Evolutionary conservation across 1,284 basidiomycete species (phyloP).

Genomic region (Heterobasidion occidentale): DNA sequence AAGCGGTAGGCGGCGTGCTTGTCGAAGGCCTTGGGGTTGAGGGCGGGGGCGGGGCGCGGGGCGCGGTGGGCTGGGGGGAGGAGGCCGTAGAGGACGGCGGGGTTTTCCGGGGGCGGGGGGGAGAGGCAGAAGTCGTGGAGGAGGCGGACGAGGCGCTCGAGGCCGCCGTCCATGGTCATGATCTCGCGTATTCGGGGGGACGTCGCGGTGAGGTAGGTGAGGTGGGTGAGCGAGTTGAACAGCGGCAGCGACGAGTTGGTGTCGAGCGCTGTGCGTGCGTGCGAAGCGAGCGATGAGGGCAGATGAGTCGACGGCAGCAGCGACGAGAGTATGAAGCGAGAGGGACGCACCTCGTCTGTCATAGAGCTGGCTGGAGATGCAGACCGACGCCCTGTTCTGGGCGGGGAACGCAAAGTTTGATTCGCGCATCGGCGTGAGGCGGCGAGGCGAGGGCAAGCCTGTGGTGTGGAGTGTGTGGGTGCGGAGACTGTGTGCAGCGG

Average conservation of each 20-base stretch:
- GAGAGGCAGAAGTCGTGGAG: constrained; percentile 80
- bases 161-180: constrained; percentile 94
- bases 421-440: constrained; percentile 69
- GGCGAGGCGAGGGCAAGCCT: background rate
- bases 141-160: constrained; percentile 92
- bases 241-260: constrained; percentile 86
- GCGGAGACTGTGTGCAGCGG: background rate
- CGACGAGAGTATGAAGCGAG: constrained; percentile 7
- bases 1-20: constrained; percentile 83
- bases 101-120: constrained; percentile 70
- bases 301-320: constrained; percentile 2
- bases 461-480: background rate
- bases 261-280: constrained; percentile 90
- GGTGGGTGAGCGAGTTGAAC: constrained; percentile 95
- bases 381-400: constrained; percentile 93
- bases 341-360: constrained; percentile 80
- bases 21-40: constrained; percentile 65
- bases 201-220: constrained; percentile 95
- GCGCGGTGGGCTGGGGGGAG: constrained; percentile 47
- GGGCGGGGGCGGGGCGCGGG: constrained; percentile 44
- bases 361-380: constrained; percentile 91
- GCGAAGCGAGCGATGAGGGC: background rate
- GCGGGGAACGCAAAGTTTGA: constrained; percentile 94
- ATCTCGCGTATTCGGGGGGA: constrained; percentile 98
- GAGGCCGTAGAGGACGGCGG: constrained; percentile 65